Evolutionary conservation across 306 rosid genomes (phyloP).

Genomic region (Rubus idaeus): DNA sequence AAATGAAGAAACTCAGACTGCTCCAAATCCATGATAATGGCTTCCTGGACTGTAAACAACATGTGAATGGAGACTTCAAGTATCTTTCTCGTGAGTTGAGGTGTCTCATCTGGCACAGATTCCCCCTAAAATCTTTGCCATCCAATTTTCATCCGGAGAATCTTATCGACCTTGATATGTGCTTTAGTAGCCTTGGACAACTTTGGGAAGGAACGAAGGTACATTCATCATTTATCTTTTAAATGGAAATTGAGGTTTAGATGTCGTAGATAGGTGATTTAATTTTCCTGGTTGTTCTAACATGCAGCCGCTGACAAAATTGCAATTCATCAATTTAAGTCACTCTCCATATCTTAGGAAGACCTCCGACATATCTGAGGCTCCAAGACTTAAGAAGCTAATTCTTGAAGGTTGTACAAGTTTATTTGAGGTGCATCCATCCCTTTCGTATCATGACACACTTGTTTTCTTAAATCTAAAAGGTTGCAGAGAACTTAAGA

Average conservation of each 20-base stretch:
- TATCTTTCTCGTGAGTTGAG: conserved; percentile 15
- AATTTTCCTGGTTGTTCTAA: not conserved
- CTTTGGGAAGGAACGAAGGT: conserved; percentile 12
- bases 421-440: no score
- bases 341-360: conserved; percentile 2
- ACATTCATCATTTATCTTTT: not conserved
- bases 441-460: no score
- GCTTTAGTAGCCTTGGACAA: not conserved
- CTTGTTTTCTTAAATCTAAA: no score
- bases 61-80: not conserved
- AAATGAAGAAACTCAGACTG: conserved; percentile 22
- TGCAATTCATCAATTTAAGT: conserved; percentile 8
- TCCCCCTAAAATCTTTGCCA: conserved; percentile 18
- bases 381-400: no score
- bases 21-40: conserved; percentile 6
- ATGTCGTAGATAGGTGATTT: not conserved
- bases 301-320: conserved; percentile 2
- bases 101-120: conserved; percentile 24
- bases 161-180: conserved; percentile 28
- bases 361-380: not conserved
- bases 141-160: not conserved
- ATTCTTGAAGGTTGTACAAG: no score
- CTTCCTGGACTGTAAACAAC: not conserved
- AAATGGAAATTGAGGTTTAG: not conserved
- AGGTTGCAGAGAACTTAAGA: no score